Evolutionary conservation across 352 stramenopile genomes (phyloP), one percentile per base, ranked within the genome.

Genomic region (Globisporangium carolinianum): DNA sequence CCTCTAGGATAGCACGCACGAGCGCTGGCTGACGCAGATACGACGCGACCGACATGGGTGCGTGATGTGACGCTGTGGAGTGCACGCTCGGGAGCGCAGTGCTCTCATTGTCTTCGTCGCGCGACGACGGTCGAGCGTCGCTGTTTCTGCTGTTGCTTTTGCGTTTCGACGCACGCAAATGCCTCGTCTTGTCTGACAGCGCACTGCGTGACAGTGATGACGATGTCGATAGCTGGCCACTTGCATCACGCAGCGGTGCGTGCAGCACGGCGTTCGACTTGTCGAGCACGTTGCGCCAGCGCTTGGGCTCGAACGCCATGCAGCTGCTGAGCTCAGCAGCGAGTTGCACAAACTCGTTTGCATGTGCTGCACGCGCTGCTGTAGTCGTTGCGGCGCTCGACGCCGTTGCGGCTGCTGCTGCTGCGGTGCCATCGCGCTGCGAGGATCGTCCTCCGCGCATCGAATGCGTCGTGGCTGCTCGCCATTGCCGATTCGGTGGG

Each of bases 271-370:
- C 51, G 3, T 58, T 61, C 0, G 73, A 82, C 46, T 72, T 69
- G 15, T 76, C 67, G 53, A 89, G 53, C 54, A 86, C 71, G 0
- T 67, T 51, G 1, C 63, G 65, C 76, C 76, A 89, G 57, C 72
- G 72, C 60, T 74, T 83, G 48, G 79, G 76, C 58, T 86, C 65
- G 49, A 86, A 89, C 5, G 65, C 60, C 58, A 74, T 76, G 63
- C 79, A 89, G 17, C 51, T 48, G 56, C 73, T 51, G 52, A 89
- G 49, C 10, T 79, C 76, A 0, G 54, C 67, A 24, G 75, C 76
- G 49, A 89, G 61, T 14, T 62, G 68, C 58, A 89, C 66, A 18
- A 74, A 86, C 49, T 74, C 72, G n/a, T 71, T 77, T 32, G 24
- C 24, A 32, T 32, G 24, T 32, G 24, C 24, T 32, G 24, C 24